These are phyloP conservation scores for Porcisia hertigi DNA, from an alignment of 208 protist genomes.

Conservation along the genomic window DNA sequence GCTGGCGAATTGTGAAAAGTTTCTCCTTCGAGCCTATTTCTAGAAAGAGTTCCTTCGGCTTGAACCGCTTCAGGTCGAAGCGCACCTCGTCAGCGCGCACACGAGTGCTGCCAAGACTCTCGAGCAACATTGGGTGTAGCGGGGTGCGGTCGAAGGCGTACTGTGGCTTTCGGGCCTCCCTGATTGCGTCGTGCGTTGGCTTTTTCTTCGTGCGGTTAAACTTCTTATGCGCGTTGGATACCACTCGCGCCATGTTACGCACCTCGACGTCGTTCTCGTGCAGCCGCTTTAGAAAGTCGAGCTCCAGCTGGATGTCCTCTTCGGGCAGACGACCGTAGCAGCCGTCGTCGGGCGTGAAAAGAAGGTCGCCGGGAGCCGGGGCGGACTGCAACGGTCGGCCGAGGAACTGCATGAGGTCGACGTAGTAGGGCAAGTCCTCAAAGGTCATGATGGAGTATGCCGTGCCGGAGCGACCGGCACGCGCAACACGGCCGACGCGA, in stretches of 20 bases:
- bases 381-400: conserved; percentile 70
- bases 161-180: conserved; percentile 74
- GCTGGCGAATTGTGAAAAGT: conserved; percentile 62
- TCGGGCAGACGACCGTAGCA: conserved; percentile 89
- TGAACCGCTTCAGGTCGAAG: conserved; percentile 78
- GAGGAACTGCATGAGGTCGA: conserved; percentile 89
- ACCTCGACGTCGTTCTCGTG: conserved; percentile 73
- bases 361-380: conserved; percentile 52
- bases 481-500: conserved; percentile 98
- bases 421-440: conserved; percentile 96
- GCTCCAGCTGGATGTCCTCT: conserved; percentile 86
- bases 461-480: conserved; percentile 95
- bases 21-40: conserved; percentile 84
- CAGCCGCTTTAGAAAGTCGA: conserved; percentile 79
- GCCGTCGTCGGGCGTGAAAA: conserved; percentile 84
- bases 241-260: conserved; percentile 77
- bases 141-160: conserved; percentile 81
- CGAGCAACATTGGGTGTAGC: conserved; percentile 84
- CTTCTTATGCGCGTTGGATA: conserved; percentile 89
- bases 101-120: conserved; percentile 48
- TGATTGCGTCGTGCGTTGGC: conserved; percentile 87
- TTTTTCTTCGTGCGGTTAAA: conserved; percentile 90
- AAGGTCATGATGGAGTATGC: conserved; percentile 96
- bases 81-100: conserved; percentile 69
- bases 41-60: conserved; percentile 83